Conservation (phyloP, 192 early-diverging fungal species). For the Backusella tarrabulga region DNA sequence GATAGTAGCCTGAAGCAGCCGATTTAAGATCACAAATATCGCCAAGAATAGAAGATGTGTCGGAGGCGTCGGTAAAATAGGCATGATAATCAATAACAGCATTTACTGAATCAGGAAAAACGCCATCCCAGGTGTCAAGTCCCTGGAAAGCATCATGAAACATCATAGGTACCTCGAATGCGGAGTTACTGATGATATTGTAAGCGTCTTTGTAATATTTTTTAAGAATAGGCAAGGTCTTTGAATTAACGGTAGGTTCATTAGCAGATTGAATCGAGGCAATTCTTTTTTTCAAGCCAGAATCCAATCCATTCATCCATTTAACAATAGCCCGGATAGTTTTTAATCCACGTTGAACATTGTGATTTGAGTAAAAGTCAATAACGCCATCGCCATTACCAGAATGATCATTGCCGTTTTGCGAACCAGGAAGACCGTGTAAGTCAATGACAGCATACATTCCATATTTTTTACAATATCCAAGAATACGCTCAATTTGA, state of each 20-base stretch:
- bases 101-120: conserved; percentile 32
- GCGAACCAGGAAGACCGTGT: conserved; percentile 58
- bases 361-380: conserved; percentile 29
- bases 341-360: conserved; percentile 18
- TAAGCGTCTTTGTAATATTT: conserved; percentile 43
- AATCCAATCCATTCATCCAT: conserved; percentile 41
- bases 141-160: conserved; percentile 48
- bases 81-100: conserved; percentile 29
- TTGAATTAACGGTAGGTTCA: conserved; percentile 33
- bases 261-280: conserved; percentile 34
- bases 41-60: conserved; percentile 1
- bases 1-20: background rate
- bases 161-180: conserved; percentile 32
- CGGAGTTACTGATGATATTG: conserved; percentile 24
- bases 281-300: conserved; percentile 13
- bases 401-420: conserved; percentile 60
- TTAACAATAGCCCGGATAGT: conserved; percentile 34
- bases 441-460: conserved; percentile 56
- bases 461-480: conserved; percentile 34
- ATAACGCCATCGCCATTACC: conserved; percentile 38
- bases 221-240: conserved; percentile 28
- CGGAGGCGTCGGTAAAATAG: conserved; percentile 10
- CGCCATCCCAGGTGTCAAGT: conserved; percentile 28
- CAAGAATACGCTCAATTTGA: conserved; percentile 28
- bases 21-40: conserved; percentile 6